Conservation (phyloP, 1,284 basidiomycete species). For the Cystobasidium sp. region DNA sequence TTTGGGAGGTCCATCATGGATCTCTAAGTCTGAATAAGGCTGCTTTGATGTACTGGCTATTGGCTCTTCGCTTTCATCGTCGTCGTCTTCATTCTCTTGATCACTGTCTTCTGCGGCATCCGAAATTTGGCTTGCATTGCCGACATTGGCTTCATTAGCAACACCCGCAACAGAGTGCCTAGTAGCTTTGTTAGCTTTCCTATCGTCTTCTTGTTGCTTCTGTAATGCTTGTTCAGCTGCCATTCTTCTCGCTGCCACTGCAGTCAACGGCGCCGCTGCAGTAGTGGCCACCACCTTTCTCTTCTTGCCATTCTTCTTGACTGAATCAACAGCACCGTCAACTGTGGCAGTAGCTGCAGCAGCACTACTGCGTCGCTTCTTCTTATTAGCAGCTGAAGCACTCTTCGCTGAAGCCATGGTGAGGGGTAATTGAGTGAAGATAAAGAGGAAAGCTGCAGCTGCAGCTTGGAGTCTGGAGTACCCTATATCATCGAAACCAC, state of each 20-base stretch:
- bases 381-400: too few species aligned
- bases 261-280: conserved; percentile 15
- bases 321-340: neutral
- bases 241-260: conserved; percentile 39
- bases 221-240: conserved; percentile 19
- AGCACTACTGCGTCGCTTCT: neutral
- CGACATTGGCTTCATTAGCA: neutral
- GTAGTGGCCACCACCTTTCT: conserved; percentile 5
- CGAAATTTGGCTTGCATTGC: conserved; percentile 6
- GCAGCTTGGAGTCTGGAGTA: too few species aligned
- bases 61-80: conserved; percentile 4
- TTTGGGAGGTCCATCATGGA: conserved; percentile 4
- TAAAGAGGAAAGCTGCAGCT: too few species aligned
- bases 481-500: too few species aligned
- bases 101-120: conserved; percentile 1
- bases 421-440: too few species aligned
- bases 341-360: neutral
- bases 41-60: conserved; percentile 18
- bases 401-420: too few species aligned
- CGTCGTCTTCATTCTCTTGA: neutral
- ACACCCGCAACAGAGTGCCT: neutral
- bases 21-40: neutral
- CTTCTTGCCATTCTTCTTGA: conserved; percentile 24
- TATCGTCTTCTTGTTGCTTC: conserved; percentile 4
- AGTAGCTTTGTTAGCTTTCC: neutral